These are phyloP conservation scores for Solanum corneliomulleri DNA, from an alignment of 257 asterid genomes.

Conservation along the genomic window DNA sequence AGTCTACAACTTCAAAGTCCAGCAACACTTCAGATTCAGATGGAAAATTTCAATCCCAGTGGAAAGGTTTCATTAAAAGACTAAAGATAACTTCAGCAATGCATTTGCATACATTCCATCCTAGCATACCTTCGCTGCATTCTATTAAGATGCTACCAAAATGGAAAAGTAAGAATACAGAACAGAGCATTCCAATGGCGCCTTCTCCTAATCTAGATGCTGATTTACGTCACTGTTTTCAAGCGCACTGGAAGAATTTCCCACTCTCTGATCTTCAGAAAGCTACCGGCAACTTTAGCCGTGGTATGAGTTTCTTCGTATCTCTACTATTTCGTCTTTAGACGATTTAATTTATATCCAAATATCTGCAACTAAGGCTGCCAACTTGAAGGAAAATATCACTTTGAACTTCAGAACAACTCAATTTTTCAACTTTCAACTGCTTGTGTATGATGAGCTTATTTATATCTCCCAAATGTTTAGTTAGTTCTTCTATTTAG, in stretches of 20 bases:
- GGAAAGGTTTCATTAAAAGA: slow-evolving; percentile 4
- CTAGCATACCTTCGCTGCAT: neutral
- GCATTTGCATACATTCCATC: slow-evolving; percentile 2
- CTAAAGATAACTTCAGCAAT: neutral
- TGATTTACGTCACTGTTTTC: slow-evolving; percentile 1
- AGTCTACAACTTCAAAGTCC: neutral
- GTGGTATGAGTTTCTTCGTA: neutral
- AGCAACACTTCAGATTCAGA: neutral
- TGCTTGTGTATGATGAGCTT: neutral
- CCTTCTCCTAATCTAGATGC: neutral
- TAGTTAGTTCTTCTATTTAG: neutral
- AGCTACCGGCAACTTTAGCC: slow-evolving; percentile 1
- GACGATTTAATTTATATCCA: neutral
- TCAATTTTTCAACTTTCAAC: neutral
- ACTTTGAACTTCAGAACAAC: neutral
- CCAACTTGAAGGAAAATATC: neutral
- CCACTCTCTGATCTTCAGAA: neutral
- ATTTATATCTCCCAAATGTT: neutral
- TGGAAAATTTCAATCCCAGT: neutral
- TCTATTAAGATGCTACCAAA: neutral
- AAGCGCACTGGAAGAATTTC: slow-evolving; percentile 1
- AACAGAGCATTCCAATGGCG: neutral
- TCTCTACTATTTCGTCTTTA: neutral
- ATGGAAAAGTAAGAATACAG: neutral
- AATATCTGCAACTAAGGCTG: neutral